phyloP scores from a whole-genome alignment of 1,139 yeast genomes.

The Wickerhamomyces sp. region DNA sequence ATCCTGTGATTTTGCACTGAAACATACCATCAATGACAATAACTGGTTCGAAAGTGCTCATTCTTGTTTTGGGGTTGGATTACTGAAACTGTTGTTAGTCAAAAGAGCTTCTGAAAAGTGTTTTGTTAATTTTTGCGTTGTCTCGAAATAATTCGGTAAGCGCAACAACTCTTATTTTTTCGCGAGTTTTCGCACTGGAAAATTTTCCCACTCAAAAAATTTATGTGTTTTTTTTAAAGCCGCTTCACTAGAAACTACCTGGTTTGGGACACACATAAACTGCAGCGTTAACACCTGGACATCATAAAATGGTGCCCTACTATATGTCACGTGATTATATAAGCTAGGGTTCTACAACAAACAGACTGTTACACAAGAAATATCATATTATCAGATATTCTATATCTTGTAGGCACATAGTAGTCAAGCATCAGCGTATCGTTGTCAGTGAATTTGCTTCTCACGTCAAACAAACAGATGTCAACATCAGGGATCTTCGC shows the following conservation, averaged over 20 bases:
- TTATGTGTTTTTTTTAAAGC: too few relatives aligned
- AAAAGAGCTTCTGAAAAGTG: conserved; percentile 3
- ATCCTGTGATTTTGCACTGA: conserved; percentile 2
- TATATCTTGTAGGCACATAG: conserved; percentile 7
- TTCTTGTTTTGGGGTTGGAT: conserved; percentile 23
- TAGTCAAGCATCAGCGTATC: conserved; percentile 4
- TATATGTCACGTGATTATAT: neutral
- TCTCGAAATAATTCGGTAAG: conserved; percentile 3
- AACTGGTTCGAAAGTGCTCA: conserved; percentile 95
- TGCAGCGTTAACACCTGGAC: neutral
- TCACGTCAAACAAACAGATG: neutral
- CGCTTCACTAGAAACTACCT: too few relatives aligned
- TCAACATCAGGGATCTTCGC: neutral
- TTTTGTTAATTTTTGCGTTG: conserved; percentile 5
- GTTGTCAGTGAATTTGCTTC: neutral
- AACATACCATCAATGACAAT: conserved; percentile 89
- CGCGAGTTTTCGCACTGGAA: neutral
- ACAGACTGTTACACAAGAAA: neutral
- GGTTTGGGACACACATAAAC: neutral
- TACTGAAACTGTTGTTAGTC: conserved; percentile 1
- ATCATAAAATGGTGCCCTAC: neutral
- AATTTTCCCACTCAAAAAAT: neutral
- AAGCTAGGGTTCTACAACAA: neutral
- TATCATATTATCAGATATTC: neutral
- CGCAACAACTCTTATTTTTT: neutral